Base-by-base conservation (phyloP, 2,329 filamentous ascomycete genomes). In the Alternaria angustiovoidea region DNA sequence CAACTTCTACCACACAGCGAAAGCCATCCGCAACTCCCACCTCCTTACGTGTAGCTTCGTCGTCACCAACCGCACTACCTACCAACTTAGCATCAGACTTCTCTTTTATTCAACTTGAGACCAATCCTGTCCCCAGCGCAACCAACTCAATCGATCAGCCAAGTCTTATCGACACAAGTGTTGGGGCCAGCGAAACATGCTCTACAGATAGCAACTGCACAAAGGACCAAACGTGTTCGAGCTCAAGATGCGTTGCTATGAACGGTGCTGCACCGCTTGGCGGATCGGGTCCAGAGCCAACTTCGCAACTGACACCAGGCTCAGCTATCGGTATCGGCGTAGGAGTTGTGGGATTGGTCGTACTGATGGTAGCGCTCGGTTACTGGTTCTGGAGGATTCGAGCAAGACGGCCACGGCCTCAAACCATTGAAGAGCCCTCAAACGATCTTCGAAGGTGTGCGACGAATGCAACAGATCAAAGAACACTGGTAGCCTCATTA, bases 281-380 rank as follows among this genome's bases (percentile, higher is more conserved):
- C 30, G 64, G 62, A 44, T 47, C 62, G n/a, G 59, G 54, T 16
- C 39, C 53, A 34, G 63, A 64, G 32, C 51, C 67, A 51, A 69
- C 64, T 18, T 63, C 65, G 9, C 61, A 57, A 7, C 51, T 77
- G 12, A 68, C 56, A 34, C 69, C 67, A 6, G 65, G 53, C 9
- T 58, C 65, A 22, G 69, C 72, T 7, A 66, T 72, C 47, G 74
- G 70, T 2, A 66, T 78, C 14, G 73, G 70, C 2, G 65, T 74
- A 11, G 74, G 70, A 16, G 67, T 70, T 16, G 66, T 67, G 2
- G 64, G 30, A 5, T 41, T 70, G 12, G 41, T 76, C 3, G 38
- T 69, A 24, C 36, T 75, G 24, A 57, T 73, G 38, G 41, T 70
- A 6, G 68, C 62, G 6, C 28, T 69, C 20, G 67, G 63, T 8